Conservation (phyloP, 2,329 filamentous ascomycete genomes). For the Penicillium sclerotigenum region DNA sequence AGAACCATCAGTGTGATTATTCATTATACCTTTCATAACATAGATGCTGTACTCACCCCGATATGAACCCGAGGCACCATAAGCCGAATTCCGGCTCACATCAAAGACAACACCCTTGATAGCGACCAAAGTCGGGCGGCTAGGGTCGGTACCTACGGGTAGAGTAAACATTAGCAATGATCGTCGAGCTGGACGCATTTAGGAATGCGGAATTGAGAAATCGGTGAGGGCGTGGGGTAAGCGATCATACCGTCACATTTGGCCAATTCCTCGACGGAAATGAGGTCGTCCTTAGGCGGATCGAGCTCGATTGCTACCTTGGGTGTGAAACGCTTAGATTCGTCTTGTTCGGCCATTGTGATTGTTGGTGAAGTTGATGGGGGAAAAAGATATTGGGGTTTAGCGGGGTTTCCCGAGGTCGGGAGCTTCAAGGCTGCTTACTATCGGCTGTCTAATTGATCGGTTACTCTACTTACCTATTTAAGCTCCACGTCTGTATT, state of each 20-base stretch:
- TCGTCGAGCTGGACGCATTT: neutral
- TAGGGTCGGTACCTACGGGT: constrained; percentile 37
- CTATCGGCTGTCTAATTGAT: constrained; percentile 14
- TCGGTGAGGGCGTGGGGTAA: neutral
- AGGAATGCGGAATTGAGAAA: neutral
- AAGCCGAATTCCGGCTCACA: constrained; percentile 83
- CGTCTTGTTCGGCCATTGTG: constrained; percentile 31
- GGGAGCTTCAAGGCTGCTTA: constrained; percentile 12
- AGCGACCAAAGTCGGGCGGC: constrained; percentile 56
- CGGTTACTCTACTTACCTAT: neutral
- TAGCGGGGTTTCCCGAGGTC: constrained; percentile 13
- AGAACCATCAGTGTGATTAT: neutral
- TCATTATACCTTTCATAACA: neutral
- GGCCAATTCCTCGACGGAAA: constrained; percentile 73
- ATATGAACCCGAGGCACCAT: constrained; percentile 78
- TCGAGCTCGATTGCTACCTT: constrained; percentile 56
- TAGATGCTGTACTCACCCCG: constrained; percentile 59
- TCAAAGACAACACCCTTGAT: constrained; percentile 92
- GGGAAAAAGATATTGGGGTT: constrained; percentile 20
- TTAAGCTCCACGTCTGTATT: neutral
- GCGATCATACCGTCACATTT: constrained; percentile 72
- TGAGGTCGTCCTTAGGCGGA: constrained; percentile 83
- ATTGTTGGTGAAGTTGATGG: constrained; percentile 19
- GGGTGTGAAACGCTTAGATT: constrained; percentile 40
- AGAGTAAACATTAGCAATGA: neutral